A percentile compares a stretch with the other conserved stretches of the same genome.
These are phyloP conservation scores for Colletotrichum cereale DNA, from an alignment of 2,329 filamentous ascomycete species.

Conservation along the genomic window DNA sequence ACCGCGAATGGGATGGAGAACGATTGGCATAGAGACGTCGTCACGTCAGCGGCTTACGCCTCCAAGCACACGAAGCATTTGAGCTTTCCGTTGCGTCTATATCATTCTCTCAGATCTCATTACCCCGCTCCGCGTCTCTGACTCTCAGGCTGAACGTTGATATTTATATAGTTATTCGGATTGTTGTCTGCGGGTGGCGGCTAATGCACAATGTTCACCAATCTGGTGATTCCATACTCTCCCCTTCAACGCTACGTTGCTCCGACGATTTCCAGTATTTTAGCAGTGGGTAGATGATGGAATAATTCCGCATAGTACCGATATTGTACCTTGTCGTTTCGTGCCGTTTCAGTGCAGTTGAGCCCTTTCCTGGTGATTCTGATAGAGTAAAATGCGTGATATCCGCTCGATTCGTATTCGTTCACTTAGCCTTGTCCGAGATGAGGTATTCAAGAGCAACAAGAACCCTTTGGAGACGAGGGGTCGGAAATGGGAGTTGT, in stretches of 20 bases:
- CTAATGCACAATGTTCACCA: too few species aligned
- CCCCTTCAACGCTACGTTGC: neutral
- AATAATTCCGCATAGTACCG: neutral
- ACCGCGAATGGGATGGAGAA: neutral
- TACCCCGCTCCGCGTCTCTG: too few species aligned
- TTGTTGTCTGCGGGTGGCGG: neutral
- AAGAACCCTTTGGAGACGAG: neutral
- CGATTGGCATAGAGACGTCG: neutral
- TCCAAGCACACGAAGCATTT: neutral
- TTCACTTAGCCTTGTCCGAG: neutral
- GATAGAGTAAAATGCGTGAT: neutral
- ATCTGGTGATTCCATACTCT: neutral
- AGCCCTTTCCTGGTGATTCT: too few species aligned
- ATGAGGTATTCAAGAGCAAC: neutral
- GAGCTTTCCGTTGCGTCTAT: neutral
- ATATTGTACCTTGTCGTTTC: too few species aligned
- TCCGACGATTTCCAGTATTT: too few species aligned
- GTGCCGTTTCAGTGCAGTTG: neutral
- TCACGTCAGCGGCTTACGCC: neutral
- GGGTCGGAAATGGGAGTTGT: neutral
- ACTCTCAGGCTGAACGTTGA: neutral
- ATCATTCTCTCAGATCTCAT: neutral
- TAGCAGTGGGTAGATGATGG: too few species aligned
- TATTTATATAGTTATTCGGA: neutral
- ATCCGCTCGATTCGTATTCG: too few species aligned